A percentile compares a stretch with the other conserved stretches of the same genome.
Conservation (phyloP, 768 basidiomycete genomes). For the Austroboletus eburneus region DNA sequence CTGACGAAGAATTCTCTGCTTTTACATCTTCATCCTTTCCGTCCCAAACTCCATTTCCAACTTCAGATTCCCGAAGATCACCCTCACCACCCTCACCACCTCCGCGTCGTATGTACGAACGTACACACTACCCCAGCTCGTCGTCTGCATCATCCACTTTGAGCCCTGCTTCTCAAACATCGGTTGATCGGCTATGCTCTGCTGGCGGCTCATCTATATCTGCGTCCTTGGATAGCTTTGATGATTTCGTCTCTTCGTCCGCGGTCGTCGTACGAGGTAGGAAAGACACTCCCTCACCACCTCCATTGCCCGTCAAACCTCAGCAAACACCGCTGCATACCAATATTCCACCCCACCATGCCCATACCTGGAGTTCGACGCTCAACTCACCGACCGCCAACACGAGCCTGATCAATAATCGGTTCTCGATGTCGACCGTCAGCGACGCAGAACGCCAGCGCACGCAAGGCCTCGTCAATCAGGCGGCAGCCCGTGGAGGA, state of each 20-base stretch:
- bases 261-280: background rate
- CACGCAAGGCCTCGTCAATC: slow-evolving; percentile 53
- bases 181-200: slow-evolving; percentile 17
- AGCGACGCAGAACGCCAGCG: slow-evolving; percentile 50
- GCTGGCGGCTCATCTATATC: slow-evolving; percentile 21
- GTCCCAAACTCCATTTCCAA: slow-evolving; percentile 3
- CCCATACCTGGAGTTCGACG: slow-evolving; percentile 19
- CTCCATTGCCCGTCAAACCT: slow-evolving; percentile 38
- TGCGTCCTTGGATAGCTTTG: slow-evolving; percentile 42
- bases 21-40: slow-evolving; percentile 35
- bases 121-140: slow-evolving; percentile 18
- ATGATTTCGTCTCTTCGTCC: slow-evolving; percentile 41
- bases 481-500: slow-evolving; percentile 47
- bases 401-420: slow-evolving; percentile 12
- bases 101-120: slow-evolving; percentile 23
- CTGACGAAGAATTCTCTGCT: slow-evolving; percentile 52
- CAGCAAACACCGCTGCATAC: slow-evolving; percentile 6
- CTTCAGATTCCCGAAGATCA: slow-evolving; percentile 8
- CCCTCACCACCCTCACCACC: slow-evolving; percentile 29
- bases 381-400: slow-evolving; percentile 9
- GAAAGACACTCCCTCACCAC: slow-evolving; percentile 46
- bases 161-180: slow-evolving; percentile 23
- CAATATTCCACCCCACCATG: slow-evolving; percentile 11
- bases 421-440: slow-evolving; percentile 16
- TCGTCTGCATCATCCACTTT: slow-evolving; percentile 26